These are phyloP conservation scores for Penicillium ucsense DNA, from an alignment of 495 filamentous ascomycete genomes.

Conservation along the genomic window DNA sequence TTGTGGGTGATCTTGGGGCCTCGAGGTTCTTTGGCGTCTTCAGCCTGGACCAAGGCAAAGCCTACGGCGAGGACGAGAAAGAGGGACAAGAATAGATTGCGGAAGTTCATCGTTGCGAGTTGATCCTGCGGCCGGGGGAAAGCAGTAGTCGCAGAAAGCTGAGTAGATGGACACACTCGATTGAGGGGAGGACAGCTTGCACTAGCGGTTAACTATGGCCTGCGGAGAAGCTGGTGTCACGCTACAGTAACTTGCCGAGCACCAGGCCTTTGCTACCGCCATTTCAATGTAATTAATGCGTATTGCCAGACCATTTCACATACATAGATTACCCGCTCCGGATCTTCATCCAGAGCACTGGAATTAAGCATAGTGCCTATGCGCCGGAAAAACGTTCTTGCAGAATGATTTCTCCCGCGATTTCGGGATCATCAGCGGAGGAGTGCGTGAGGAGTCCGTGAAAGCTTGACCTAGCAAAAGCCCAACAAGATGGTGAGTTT, in stretches of 20 bases:
- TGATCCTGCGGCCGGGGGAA: constrained; percentile 9
- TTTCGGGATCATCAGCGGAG: constrained; percentile 7
- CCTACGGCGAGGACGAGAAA: constrained; percentile 64
- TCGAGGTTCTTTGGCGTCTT: constrained; percentile 65
- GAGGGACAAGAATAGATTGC: constrained; percentile 48
- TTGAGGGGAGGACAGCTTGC: constrained; percentile 34
- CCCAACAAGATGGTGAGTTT: constrained; percentile 26
- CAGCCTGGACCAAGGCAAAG: constrained; percentile 56
- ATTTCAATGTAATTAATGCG: background rate
- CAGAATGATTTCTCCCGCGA: constrained; percentile 24
- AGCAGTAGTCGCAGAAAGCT: constrained; percentile 4
- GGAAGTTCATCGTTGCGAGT: constrained; percentile 40
- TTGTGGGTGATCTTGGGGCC: constrained; percentile 96
- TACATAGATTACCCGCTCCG: no score
- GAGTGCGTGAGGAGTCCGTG: background rate
- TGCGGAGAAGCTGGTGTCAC: constrained; percentile 16
- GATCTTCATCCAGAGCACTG: no score
- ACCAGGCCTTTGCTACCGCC: background rate
- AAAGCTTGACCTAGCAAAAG: background rate
- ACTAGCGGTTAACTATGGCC: constrained; percentile 4
- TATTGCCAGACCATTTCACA: no score
- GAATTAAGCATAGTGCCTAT: no score
- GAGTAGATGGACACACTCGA: constrained; percentile 3
- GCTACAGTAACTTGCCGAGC: no score
- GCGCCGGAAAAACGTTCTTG: constrained; percentile 29